Conservation (phyloP, 2,329 filamentous ascomycete genomes). For the Massarina eburnea region DNA sequence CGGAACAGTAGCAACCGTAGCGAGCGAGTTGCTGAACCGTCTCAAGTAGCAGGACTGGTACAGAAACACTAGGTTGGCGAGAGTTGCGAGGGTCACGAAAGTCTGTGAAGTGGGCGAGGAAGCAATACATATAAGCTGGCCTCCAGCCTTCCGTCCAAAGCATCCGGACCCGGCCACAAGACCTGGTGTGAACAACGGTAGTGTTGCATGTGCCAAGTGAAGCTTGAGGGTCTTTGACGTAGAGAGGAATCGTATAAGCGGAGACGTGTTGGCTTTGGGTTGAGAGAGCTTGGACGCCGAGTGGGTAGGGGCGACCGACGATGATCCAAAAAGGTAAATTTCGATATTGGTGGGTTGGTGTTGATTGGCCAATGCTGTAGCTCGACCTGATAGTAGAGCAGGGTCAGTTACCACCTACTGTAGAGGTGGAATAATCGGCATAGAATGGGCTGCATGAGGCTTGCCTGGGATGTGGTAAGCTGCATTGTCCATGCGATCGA, state of each 20-base stretch:
- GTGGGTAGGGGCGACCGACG: neutral
- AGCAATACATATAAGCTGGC: conserved; percentile 26
- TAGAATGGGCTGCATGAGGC: no score
- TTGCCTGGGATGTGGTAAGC: no score
- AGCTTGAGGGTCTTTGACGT: conserved; percentile 19
- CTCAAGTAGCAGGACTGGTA: neutral
- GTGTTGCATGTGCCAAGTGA: conserved; percentile 34
- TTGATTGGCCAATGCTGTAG: neutral
- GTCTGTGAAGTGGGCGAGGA: conserved; percentile 13
- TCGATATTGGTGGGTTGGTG: neutral
- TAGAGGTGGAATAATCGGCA: no score
- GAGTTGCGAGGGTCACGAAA: conserved; percentile 15
- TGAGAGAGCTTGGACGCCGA: neutral
- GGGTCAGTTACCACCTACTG: no score
- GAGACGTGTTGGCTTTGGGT: conserved; percentile 12
- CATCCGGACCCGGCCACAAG: conserved; percentile 1
- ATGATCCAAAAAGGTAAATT: neutral
- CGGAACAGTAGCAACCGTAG: conserved; percentile 38
- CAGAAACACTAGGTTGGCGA: neutral
- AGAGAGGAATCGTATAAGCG: conserved; percentile 10
- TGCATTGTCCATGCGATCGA: no score
- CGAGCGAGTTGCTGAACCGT: conserved; percentile 38
- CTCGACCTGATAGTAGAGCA: no score
- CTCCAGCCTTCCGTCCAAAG: neutral
- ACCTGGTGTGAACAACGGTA: conserved; percentile 22